Evolutionary conservation across 257 asterid genomes (phyloP).

Genomic region (Haberlea rhodopensis): DNA sequence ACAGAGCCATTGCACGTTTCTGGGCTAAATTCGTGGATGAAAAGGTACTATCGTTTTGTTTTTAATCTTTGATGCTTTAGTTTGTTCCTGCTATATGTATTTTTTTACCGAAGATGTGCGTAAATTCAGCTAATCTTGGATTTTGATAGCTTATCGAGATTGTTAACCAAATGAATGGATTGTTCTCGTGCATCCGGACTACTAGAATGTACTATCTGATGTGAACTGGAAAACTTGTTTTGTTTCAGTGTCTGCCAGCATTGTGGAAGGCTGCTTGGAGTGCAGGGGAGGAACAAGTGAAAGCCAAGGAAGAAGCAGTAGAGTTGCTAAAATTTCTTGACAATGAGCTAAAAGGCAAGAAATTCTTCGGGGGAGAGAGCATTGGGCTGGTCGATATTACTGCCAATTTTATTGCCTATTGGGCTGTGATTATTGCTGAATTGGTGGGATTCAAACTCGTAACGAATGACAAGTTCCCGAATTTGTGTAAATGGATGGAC

Average conservation of each 20-base stretch:
- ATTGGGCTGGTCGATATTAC: conserved; percentile 37
- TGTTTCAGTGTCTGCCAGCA: conserved; percentile 28
- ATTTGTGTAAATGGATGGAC: background rate
- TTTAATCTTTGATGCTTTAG: too few relatives aligned
- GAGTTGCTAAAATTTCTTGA: conserved; percentile 32
- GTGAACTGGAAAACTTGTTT: background rate
- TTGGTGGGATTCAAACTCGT: conserved; percentile 26
- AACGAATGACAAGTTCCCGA: conserved; percentile 22
- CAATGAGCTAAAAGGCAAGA: conserved; percentile 36
- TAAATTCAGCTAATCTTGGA: too few relatives aligned
- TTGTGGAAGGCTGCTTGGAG: conserved; percentile 26
- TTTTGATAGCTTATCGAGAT: too few relatives aligned
- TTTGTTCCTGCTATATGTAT: too few relatives aligned
- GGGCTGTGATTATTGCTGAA: conserved; percentile 31
- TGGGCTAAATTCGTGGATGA: conserved; percentile 38
- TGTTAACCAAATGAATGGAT: too few relatives aligned
- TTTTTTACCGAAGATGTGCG: too few relatives aligned
- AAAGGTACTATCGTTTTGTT: conserved; percentile 27
- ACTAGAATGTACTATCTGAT: background rate
- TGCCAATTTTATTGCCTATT: conserved; percentile 28
- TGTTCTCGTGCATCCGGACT: too few relatives aligned
- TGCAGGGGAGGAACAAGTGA: conserved; percentile 31
- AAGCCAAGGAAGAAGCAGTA: conserved; percentile 35
- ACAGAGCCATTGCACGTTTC: conserved; percentile 37
- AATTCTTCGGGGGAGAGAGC: conserved; percentile 43